These are phyloP conservation scores for Eucalyptus shirleyi DNA, from an alignment of 345 rosid genomes.

Conservation along the genomic window DNA sequence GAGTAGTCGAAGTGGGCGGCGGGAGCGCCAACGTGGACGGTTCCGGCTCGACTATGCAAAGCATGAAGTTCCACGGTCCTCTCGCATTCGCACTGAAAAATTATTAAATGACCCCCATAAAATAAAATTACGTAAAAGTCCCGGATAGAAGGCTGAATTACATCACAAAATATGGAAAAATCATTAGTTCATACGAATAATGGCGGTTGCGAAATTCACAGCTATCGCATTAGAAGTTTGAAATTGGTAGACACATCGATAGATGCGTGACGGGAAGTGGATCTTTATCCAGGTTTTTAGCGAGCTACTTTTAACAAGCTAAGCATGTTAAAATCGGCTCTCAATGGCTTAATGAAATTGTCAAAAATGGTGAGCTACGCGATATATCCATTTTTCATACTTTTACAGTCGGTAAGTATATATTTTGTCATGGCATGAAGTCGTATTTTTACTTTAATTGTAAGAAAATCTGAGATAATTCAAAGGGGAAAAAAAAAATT, in stretches of 20 bases:
- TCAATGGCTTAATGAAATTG: not conserved
- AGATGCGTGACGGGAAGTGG: not conserved
- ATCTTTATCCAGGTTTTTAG: not conserved
- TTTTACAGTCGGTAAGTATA: rapidly evolving
- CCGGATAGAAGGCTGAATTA: not conserved
- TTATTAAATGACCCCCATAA: not conserved
- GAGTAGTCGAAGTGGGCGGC: not conserved
- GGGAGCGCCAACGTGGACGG: not conserved
- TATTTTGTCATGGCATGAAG: not conserved
- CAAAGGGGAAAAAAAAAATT: not conserved
- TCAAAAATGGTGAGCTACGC: not conserved
- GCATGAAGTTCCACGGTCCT: not conserved
- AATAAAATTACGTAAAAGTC: not conserved
- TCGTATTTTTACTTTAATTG: not conserved
- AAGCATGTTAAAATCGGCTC: not conserved
- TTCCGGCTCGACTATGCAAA: not conserved
- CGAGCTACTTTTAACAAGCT: not conserved
- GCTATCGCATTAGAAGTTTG: not conserved
- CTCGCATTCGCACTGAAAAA: not conserved
- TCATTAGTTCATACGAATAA: not conserved
- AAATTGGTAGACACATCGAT: not conserved
- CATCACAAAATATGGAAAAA: not conserved
- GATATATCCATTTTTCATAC: not conserved
- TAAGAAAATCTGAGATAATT: not conserved
- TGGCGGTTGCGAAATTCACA: not conserved